Conservation (phyloP, 75 land plant species). For the Sequoia sempervirens region DNA sequence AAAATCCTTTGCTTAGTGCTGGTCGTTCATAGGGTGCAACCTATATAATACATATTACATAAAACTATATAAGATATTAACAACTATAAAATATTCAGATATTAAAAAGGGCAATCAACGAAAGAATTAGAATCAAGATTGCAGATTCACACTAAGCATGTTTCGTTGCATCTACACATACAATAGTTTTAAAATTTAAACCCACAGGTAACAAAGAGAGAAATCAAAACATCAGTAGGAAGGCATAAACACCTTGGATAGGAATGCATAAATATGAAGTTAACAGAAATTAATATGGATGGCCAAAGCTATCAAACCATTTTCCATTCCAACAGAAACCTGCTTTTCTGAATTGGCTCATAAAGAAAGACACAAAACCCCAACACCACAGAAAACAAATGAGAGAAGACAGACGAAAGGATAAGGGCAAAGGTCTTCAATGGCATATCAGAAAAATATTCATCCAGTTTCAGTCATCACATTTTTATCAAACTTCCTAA, state of each 20-base stretch:
- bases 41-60: slow-evolving; percentile 31
- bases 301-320: not conserved
- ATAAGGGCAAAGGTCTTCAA: not conserved
- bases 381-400: not conserved
- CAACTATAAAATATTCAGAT: not conserved
- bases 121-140: not conserved
- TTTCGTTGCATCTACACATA: not conserved
- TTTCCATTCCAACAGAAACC: not conserved
- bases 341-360: not conserved
- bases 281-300: not conserved
- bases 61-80: not conserved
- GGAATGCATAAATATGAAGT: not conserved
- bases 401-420: not conserved
- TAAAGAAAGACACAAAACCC: not conserved
- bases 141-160: not conserved
- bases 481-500: not conserved
- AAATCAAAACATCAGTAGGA: not conserved
- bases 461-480: not conserved
- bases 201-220: not conserved
- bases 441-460: not conserved
- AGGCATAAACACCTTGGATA: not conserved
- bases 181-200: not conserved
- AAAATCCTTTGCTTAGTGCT: slow-evolving; percentile 86
- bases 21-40: slow-evolving; percentile 95
- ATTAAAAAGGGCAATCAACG: not conserved